Evolutionary conservation across 139 green algal species (phyloP).

Genomic region (Tetratostichococcus sp.): DNA sequence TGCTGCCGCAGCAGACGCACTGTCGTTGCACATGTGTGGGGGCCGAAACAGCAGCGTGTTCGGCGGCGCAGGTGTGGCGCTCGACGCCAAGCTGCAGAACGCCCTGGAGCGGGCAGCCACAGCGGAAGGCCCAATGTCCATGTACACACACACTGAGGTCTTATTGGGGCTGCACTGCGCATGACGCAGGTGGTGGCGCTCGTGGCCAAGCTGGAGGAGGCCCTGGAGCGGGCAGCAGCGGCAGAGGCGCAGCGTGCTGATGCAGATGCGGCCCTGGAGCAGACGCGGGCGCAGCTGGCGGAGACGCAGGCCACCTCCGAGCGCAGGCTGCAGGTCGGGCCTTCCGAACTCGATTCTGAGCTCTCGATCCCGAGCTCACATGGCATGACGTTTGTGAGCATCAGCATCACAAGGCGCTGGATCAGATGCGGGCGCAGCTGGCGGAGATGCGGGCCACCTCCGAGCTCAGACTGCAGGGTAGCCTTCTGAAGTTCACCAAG

Average conservation of each 20-base stretch:
- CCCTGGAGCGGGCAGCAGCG: background rate
- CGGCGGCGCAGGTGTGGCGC: too few species aligned
- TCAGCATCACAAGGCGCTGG: too few species aligned
- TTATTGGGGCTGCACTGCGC: too few species aligned
- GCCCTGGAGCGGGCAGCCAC: too few species aligned
- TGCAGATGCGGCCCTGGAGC: background rate
- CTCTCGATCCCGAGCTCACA: too few species aligned
- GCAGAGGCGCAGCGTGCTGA: background rate
- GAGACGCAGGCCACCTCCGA: constrained; percentile 3
- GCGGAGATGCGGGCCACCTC: background rate
- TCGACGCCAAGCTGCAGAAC: too few species aligned
- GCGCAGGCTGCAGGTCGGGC: background rate
- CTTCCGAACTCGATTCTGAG: background rate
- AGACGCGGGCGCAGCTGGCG: background rate
- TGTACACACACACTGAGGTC: too few species aligned
- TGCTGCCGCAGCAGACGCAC: too few species aligned
- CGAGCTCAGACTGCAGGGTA: constrained; percentile 1
- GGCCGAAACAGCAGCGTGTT: too few species aligned
- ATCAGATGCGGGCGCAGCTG: background rate
- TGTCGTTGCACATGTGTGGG: too few species aligned
- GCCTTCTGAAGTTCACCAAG: background rate
- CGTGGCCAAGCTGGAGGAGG: background rate
- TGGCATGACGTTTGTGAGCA: too few species aligned
- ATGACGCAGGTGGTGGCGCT: background rate
- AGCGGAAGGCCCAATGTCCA: too few species aligned